Evolutionary conservation across 805 yeast species (phyloP), one percentile per base, ranked within the genome.

Genomic region (Cyberlindnera suaveolens): DNA sequence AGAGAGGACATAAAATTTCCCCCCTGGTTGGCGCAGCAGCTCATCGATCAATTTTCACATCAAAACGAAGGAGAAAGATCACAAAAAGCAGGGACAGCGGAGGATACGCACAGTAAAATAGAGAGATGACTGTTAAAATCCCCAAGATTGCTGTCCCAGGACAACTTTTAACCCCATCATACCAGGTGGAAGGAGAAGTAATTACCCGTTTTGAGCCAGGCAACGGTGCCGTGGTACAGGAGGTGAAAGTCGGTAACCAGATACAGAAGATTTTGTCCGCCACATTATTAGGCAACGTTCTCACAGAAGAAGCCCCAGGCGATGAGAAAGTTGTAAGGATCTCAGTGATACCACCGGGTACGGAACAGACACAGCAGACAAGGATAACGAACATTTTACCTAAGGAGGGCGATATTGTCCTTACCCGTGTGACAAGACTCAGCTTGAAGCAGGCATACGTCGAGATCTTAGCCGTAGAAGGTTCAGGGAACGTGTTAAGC

Each of bases 321-420:
- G 41, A 15, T 43, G 37, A 20, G 20, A 23, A 19, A 41, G 50
- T 50, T 4, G 42, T 58, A 42, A 39, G 44, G 5, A 42, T 68
- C 0, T 56, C 64, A 6, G 71, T 68, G 10, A 16, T 49, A 4
- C 57, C 60, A 30, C 46, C 54, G 5, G 42, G 40, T 6, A 45
- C 46, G 8, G 39, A 48, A 4, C 44, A 42, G 5, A 43, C 47
- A 31, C 47, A 10, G 43, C 38, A 10, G 38, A 26, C 33, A 38
- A 52, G 47, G 16, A 37, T 20, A 40, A 31, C 44, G 46, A 31
- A 40, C 44, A 7, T 36, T 46, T 64, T 90, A 42, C 98, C 98
- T 7, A 77, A 79, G 48, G 96, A 87, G 50, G 84, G 85, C 26
- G 96, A 91, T 60, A 62, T 81, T 19, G 96, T 93, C 2, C 65